These are phyloP conservation scores for Monotropa hypopitys DNA, from an alignment of 179 eudicot genomes.

Conservation along the genomic window DNA sequence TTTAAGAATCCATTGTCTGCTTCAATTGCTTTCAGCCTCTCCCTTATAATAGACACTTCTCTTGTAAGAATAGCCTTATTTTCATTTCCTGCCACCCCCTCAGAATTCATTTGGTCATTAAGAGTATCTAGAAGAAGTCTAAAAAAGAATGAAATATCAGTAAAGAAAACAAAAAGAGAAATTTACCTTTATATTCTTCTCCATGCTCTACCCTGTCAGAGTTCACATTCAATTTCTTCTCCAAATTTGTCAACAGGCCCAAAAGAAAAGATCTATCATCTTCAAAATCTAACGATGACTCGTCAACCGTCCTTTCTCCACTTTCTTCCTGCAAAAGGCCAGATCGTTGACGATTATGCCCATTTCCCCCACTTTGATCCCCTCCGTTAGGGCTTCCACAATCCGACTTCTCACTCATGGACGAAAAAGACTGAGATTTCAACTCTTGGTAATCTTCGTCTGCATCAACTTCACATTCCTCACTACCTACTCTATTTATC, in stretches of 20 bases:
- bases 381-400: conserved; percentile 8
- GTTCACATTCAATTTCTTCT: conserved; percentile 12
- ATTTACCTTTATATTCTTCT: conserved; percentile 16
- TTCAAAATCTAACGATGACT: conserved; percentile 28
- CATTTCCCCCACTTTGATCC: conserved; percentile 14
- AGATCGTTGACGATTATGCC: conserved; percentile 7
- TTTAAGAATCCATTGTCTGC: conserved; percentile 40
- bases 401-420: conserved; percentile 25
- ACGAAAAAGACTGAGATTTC: conserved; percentile 23
- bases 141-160: background rate
- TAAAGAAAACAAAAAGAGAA: background rate
- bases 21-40: conserved; percentile 34
- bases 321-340: conserved; percentile 5
- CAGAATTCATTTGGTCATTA: background rate
- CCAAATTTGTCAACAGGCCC: conserved; percentile 23
- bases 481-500: conserved; percentile 35
- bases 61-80: conserved; percentile 18
- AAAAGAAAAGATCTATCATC: conserved; percentile 26
- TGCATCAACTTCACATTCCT: conserved; percentile 27
- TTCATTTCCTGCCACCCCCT: conserved; percentile 14
- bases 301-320: conserved; percentile 5
- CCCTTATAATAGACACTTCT: conserved; percentile 30
- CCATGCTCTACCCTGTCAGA: conserved; percentile 5
- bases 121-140: background rate
- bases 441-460: conserved; percentile 36